These are phyloP conservation scores for Leersia perrieri DNA, from an alignment of 176 grass and related monocot genomes.

Conservation along the genomic window DNA sequence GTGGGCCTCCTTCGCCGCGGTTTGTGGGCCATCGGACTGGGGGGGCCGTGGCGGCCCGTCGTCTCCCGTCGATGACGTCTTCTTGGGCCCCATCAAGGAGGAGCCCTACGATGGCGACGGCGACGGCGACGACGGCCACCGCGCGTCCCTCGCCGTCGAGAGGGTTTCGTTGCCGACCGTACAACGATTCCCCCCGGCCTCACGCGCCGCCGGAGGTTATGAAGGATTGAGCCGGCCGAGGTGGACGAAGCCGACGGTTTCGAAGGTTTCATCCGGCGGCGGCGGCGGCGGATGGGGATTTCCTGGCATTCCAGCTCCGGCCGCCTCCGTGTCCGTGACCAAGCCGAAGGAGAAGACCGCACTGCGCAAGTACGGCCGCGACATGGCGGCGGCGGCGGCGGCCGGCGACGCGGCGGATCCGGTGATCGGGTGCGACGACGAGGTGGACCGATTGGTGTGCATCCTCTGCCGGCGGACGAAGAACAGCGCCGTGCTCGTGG, in stretches of 20 bases:
- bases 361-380: conserved; percentile 1
- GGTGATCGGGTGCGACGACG: conserved; percentile 48
- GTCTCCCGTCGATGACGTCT: neutral
- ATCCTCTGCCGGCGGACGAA: conserved; percentile 57
- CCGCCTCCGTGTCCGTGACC: neutral
- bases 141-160: no score
- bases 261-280: neutral
- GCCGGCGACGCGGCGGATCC: conserved; percentile 37
- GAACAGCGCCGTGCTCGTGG: conserved; percentile 54
- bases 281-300: neutral
- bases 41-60: no score
- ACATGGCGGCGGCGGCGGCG: conserved; percentile 19
- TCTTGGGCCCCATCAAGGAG: neutral
- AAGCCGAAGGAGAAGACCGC: neutral
- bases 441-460: conserved; percentile 41
- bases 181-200: neutral
- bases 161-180: neutral
- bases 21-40: no score
- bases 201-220: no score
- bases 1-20: no score
- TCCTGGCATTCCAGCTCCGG: neutral
- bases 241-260: neutral
- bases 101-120: neutral
- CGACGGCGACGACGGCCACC: neutral
- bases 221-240: no score